Base-by-base conservation (phyloP, 1,139 yeast genomes). In the Scheffersomyces insectosa region DNA sequence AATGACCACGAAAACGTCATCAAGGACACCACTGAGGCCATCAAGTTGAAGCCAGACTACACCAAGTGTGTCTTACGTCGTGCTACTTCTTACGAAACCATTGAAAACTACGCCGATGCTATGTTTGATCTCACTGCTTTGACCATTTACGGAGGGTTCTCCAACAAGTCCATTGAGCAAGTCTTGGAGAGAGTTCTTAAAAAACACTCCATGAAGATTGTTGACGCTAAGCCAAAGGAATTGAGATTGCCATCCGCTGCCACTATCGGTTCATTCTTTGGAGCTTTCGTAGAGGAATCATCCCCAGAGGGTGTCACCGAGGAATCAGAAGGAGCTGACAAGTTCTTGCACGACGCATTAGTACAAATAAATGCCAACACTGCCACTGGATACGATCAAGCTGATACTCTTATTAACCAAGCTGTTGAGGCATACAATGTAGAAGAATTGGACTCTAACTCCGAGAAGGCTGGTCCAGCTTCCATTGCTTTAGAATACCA, bases 51-150 rank as follows among this genome's bases (percentile, higher is more conserved):
- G 64, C 96, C 96, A 12, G 93, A 86, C 61, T 93, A 95, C 68
- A 75, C 89, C 57, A 93, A 95, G 74, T 95, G 97, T 67, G 55
- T 60, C 32, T 57, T 61, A 59, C 76, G 80, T 59, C 77, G 95
- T 71, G 89, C 93, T 20, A 82, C 86, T 50, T 95, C 97, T 29
- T 85, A 86, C 62, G 99, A 95, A 70, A 79, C 80, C 52, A 66
- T 88, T 52, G 96, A 83, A 55, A 74, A 79, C 52, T 89, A 80
- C 66, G 79, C 83, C 42, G 96, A 91, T 46, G 93, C 99, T 42
- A 83, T 90, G 81, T 83, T 85, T 65, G 99, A 95, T 67, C 80
- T 88, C 65, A 91, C 98, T 44, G 91, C 96, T 3, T 74, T 85
- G 60, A 82, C 91, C 33, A 75, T 86, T 50, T 80, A 78, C 60